phyloP scores from a whole-genome alignment of 371 early-diverging fungal genomes.

The Mucor mucedo region DNA sequence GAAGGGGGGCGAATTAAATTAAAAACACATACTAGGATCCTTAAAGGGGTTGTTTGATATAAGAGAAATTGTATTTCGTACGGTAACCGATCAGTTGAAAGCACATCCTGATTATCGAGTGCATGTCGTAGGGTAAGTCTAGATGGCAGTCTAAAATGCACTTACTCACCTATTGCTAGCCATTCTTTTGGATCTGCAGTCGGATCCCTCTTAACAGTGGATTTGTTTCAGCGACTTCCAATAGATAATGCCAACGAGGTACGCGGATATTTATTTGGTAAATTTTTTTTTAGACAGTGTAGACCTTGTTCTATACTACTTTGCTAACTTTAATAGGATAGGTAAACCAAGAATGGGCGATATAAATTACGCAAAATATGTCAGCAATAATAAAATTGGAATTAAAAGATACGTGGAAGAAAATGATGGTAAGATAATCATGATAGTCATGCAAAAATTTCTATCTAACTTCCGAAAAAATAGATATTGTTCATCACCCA shows the following conservation, averaged over 20 bases:
- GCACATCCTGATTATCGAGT: conserved; percentile 18
- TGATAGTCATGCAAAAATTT: too few species aligned
- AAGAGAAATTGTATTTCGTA: conserved; percentile 9
- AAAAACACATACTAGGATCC: neutral
- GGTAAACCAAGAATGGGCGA: conserved; percentile 26
- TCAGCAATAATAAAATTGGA: conserved; percentile 2
- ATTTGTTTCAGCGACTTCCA: conserved; percentile 12
- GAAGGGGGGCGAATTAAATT: conserved; percentile 2
- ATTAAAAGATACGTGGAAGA: conserved; percentile 14
- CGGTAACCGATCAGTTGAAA: conserved; percentile 15
- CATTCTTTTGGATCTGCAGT: conserved; percentile 32
- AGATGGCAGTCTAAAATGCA: neutral
- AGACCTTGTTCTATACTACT: neutral
- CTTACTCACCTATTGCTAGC: conserved; percentile 2
- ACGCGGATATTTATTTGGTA: conserved; percentile 18
- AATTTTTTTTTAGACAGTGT: neutral
- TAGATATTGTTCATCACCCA: conserved; percentile 13
- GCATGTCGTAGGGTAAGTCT: conserved; percentile 16
- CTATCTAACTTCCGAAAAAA: neutral
- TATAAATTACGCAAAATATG: conserved; percentile 19
- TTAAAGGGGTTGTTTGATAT: conserved; percentile 12
- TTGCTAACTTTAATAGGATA: neutral
- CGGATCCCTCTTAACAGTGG: conserved; percentile 15
- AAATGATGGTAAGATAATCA: conserved; percentile 14
- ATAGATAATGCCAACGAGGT: conserved; percentile 3